Percentiles rank a stretch among this genome's conserved stretches.
These are phyloP conservation scores for Backusella tuberculispora DNA, from an alignment of 192 early-diverging fungal species.

Conservation along the genomic window DNA sequence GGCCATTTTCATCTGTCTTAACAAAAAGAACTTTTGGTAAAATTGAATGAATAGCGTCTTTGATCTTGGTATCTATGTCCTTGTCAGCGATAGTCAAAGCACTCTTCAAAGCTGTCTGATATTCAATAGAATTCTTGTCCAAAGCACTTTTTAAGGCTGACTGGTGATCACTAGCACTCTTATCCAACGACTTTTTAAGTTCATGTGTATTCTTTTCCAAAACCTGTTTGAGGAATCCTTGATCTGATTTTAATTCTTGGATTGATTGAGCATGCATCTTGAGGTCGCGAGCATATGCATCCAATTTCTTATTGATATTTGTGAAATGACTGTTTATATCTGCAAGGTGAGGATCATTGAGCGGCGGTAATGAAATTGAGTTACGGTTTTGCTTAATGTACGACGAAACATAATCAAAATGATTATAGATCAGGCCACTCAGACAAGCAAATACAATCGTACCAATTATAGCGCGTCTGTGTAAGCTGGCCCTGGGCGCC, in stretches of 20 bases:
- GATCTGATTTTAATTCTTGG: background rate
- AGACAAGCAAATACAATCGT: background rate
- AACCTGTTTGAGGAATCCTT: background rate
- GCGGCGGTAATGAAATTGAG: background rate
- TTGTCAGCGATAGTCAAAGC: background rate
- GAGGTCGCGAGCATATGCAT: background rate
- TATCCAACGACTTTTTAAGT: background rate
- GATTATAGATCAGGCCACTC: background rate
- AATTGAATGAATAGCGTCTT: background rate
- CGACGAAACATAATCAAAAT: background rate
- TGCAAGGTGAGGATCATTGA: constrained; percentile 5
- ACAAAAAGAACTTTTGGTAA: background rate
- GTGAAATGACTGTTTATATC: background rate
- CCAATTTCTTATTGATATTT: background rate
- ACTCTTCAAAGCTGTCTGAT: background rate
- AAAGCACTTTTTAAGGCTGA: background rate
- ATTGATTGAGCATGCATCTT: background rate
- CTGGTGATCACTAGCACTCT: background rate
- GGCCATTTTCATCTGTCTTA: background rate
- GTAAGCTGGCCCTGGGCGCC: background rate
- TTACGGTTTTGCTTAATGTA: background rate
- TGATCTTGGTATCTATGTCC: background rate
- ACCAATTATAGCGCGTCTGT: background rate
- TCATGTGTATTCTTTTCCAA: background rate
- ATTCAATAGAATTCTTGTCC: background rate